These are phyloP conservation scores for Wickerhamomyces bisporus DNA, from an alignment of 805 yeast species.

Conservation along the genomic window DNA sequence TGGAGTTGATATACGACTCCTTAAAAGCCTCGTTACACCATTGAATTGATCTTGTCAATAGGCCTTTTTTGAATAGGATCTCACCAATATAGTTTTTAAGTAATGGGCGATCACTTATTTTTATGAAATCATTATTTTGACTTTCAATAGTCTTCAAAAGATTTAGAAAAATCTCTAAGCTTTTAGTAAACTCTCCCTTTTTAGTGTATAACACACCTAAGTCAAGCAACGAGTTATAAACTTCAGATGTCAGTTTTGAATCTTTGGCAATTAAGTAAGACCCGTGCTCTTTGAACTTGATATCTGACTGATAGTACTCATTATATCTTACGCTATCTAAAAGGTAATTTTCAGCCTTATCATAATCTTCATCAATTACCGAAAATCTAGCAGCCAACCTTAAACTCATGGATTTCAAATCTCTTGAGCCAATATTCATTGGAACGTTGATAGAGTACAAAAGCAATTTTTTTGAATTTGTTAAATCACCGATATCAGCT, in stretches of 20 bases:
- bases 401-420: slow-evolving; percentile 24
- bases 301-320: slow-evolving; percentile 16
- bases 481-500: slow-evolving; percentile 21
- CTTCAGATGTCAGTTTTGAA: slow-evolving; percentile 18
- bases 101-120: slow-evolving; percentile 26
- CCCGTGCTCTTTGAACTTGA: slow-evolving; percentile 13
- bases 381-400: slow-evolving; percentile 33
- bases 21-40: slow-evolving; percentile 36
- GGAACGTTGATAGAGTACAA: slow-evolving; percentile 27
- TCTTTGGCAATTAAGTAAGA: slow-evolving; percentile 11
- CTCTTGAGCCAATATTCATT: slow-evolving; percentile 22
- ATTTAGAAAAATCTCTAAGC: slow-evolving; percentile 33
- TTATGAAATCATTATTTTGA: slow-evolving; percentile 1
- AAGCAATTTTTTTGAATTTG: slow-evolving; percentile 23
- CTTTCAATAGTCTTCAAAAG: slow-evolving; percentile 15
- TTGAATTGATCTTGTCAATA: slow-evolving; percentile 31
- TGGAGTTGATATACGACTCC: slow-evolving; percentile 26
- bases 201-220: slow-evolving; percentile 21
- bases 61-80: slow-evolving; percentile 32
- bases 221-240: slow-evolving; percentile 20
- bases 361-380: slow-evolving; percentile 14
- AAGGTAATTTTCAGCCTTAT: slow-evolving; percentile 25
- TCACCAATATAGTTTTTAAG: slow-evolving; percentile 39
- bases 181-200: slow-evolving; percentile 10
- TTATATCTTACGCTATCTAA: slow-evolving; percentile 25